Evolutionary conservation across 2,329 filamentous ascomycete species (phyloP), one percentile per base, ranked within the genome.

Genomic region (Pseudofabraea citricarpa): DNA sequence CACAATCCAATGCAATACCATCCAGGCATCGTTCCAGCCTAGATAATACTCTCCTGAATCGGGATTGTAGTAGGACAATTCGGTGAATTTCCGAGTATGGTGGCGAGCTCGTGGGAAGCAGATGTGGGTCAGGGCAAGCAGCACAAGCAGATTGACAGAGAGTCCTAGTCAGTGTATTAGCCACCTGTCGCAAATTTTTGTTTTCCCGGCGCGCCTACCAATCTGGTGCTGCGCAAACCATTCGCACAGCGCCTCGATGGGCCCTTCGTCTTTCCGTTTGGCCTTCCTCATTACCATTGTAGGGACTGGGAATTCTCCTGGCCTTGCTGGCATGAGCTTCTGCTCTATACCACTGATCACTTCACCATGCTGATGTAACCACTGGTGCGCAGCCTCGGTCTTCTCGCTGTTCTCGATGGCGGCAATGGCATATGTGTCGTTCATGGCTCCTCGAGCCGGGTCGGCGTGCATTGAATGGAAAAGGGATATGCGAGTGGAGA

Each of bases 1-100:
- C 43, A 95, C 74, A 54, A 95, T 79, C 71, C 84, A 91, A 60
- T 86, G 85, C 9, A 77, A 62, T 36, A 96, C 82, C 58, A 90
- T 79, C 62, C 84, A 85, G 50, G 80, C 70, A 66, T 98, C 93
- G 59, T 94, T 83, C 62, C 74, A 76, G 48, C 93, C 91, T 53
- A 85, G 77, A 36, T 78, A 79, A 65, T 95, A 97, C 48, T 77
- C 68, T 35, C 79, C 82, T 1, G 81, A 80, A 6, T 70, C 60
- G 0, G 79, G 67, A 61, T 91, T 87, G 65, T 84, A 83, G 70
- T 97, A 93, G 45, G 87, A 90, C 46, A 96, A 77, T 44, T 81
- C 77, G 68, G 95, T 90, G 72, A 95, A 95, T 56, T 90, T 93
- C 58, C 77, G 75, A n/a, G 90, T 95, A 58, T 86, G 81, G 41